phyloP scores from a whole-genome alignment of 768 basidiomycete genomes.

The Podaxis carcinomalis region DNA sequence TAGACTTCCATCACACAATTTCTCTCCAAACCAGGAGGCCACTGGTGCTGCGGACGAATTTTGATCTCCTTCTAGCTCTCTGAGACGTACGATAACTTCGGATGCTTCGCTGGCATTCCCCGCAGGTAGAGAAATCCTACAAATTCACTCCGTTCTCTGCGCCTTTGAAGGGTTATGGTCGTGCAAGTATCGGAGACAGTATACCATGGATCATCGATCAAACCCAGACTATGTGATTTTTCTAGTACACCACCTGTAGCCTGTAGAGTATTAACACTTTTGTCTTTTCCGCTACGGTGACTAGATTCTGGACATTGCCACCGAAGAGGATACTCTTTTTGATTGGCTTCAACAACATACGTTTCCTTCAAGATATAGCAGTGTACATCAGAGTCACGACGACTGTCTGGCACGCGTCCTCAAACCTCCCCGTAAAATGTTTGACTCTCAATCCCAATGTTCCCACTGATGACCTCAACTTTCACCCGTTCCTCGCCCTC shows the following conservation, averaged over 20 bases:
- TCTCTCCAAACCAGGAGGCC: not conserved
- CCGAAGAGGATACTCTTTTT: not conserved
- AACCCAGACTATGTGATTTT: not conserved
- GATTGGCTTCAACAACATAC: not conserved
- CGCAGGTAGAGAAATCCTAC: not conserved
- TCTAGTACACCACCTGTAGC: not conserved
- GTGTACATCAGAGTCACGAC: not conserved
- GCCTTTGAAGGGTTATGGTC: too few species aligned
- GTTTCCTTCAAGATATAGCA: not conserved
- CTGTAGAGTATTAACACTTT: not conserved
- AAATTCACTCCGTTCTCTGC: not conserved
- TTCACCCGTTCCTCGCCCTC: not conserved
- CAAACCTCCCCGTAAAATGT: conserved; percentile 4
- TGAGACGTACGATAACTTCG: not conserved
- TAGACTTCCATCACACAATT: not conserved
- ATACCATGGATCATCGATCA: not conserved
- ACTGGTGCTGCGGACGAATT: not conserved
- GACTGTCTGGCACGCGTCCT: not conserved
- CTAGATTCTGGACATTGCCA: not conserved
- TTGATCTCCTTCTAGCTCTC: not conserved
- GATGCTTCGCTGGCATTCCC: not conserved
- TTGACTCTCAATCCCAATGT: conserved; percentile 5
- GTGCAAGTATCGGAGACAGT: too few species aligned
- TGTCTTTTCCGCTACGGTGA: not conserved
- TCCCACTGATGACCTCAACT: conserved; percentile 12